Percentiles rank a stretch among this genome's conserved stretches.
These are phyloP conservation scores for Artemisia annua DNA, from an alignment of 129 eudicot species.

Conservation along the genomic window DNA sequence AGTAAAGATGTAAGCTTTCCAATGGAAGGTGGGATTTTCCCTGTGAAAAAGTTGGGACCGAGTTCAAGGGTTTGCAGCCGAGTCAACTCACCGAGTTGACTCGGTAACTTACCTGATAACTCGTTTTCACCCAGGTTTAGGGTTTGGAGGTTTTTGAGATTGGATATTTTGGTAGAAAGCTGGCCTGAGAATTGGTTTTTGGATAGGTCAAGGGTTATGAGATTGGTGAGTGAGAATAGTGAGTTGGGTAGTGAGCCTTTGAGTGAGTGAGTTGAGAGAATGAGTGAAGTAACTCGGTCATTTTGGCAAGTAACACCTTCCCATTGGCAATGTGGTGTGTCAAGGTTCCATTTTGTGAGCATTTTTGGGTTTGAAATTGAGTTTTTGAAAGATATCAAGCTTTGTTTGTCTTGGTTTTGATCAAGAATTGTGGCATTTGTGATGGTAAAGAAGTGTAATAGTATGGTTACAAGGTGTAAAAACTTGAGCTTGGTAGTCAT, in stretches of 20 bases:
- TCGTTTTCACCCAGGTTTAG: slow-evolving; percentile 50
- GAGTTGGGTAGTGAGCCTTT: slow-evolving; percentile 45
- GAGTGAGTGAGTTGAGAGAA: slow-evolving; percentile 50
- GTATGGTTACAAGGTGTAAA: too few species aligned
- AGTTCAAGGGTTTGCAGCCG: slow-evolving; percentile 47
- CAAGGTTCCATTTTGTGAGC: too few species aligned
- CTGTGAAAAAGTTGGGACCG: slow-evolving; percentile 59
- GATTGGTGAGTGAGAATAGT: slow-evolving; percentile 44
- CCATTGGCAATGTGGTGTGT: slow-evolving; percentile 64
- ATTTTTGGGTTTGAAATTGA: too few species aligned
- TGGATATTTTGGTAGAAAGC: slow-evolving; percentile 38
- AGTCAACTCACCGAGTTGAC: slow-evolving; percentile 51
- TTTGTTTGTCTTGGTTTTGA: too few species aligned
- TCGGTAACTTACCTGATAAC: slow-evolving; percentile 59
- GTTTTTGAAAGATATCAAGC: too few species aligned
- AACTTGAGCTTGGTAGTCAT: too few species aligned
- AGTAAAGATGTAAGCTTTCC: slow-evolving; percentile 40
- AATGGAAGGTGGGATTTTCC: slow-evolving; percentile 44
- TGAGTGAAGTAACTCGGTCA: slow-evolving; percentile 55
- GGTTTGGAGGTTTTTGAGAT: slow-evolving; percentile 32
- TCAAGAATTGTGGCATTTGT: too few species aligned
- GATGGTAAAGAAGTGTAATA: too few species aligned
- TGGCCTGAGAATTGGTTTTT: slow-evolving; percentile 45
- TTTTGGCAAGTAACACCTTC: slow-evolving; percentile 52
- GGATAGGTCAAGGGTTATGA: slow-evolving; percentile 54